Evolutionary conservation across 305 asterid species (phyloP).

Genomic region (Plantago coronopus): DNA sequence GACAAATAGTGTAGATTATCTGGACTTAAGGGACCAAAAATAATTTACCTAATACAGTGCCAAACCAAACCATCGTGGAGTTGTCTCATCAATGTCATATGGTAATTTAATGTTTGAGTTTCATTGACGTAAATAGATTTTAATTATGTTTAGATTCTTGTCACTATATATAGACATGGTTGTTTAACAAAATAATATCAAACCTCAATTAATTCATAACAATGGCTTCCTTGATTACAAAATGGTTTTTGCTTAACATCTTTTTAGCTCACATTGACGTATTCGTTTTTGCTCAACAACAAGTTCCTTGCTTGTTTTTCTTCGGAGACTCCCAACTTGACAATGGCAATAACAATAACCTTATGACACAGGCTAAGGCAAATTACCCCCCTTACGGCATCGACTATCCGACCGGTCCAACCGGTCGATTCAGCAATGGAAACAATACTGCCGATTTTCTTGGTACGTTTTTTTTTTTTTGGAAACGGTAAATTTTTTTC

Average conservation of each 20-base stretch:
- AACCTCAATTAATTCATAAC: too few species aligned
- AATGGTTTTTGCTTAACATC: background rate
- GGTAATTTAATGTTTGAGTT: too few species aligned
- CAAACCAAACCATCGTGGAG: too few species aligned
- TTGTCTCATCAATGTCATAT: too few species aligned
- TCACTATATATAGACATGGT: too few species aligned
- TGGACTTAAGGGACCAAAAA: too few species aligned
- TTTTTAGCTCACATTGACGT: background rate
- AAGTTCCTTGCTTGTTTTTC: slow-evolving; percentile 4
- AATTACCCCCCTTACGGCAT: slow-evolving; percentile 28
- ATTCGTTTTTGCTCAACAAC: background rate
- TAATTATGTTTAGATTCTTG: too few species aligned
- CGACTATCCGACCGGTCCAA: slow-evolving; percentile 24
- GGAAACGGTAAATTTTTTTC: too few species aligned
- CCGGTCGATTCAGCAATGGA: slow-evolving; percentile 13
- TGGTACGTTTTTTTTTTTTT: slow-evolving; percentile 3
- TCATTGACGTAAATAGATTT: too few species aligned
- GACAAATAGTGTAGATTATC: too few species aligned
- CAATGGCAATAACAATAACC: slow-evolving; percentile 29
- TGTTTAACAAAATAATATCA: too few species aligned
- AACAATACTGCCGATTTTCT: background rate
- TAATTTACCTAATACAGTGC: too few species aligned
- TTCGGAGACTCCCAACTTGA: slow-evolving; percentile 21
- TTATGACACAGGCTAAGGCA: slow-evolving; percentile 9
- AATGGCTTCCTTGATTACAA: background rate